A percentile compares a stretch with the other conserved stretches of the same genome.
Conservation (phyloP, 2,329 filamentous ascomycete genomes). For the Alternaria gaisen region DNA sequence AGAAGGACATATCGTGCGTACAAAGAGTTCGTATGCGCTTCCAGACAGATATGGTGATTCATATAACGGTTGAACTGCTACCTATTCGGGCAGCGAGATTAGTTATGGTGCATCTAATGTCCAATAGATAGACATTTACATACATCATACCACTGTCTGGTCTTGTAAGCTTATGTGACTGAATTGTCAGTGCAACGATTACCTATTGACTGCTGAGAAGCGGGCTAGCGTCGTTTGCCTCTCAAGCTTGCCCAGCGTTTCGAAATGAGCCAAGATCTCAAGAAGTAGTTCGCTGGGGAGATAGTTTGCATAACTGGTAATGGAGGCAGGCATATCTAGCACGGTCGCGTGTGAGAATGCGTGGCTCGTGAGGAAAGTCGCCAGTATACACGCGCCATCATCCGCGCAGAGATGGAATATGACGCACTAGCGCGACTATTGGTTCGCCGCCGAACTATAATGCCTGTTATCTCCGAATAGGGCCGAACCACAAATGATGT, state of each 20-base stretch:
- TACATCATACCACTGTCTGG: constrained; percentile 65
- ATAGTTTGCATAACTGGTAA: constrained; percentile 40
- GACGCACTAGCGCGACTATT: constrained; percentile 11
- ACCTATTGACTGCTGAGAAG: constrained; percentile 58
- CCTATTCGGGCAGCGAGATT: neutral
- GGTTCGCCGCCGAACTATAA: neutral
- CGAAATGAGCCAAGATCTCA: constrained; percentile 59
- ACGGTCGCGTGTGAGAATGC: neutral
- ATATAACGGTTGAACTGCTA: constrained; percentile 62
- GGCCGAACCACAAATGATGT: constrained; percentile 1
- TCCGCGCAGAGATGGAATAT: neutral
- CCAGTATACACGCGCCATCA: neutral
- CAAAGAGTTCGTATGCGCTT: constrained; percentile 63
- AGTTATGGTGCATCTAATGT: neutral
- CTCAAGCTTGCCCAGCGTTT: constrained; percentile 30
- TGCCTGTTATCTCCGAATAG: constrained; percentile 3
- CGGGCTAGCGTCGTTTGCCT: constrained; percentile 60
- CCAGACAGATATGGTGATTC: constrained; percentile 61
- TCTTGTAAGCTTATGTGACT: constrained; percentile 9
- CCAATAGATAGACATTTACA: neutral
- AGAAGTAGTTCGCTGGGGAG: constrained; percentile 65
- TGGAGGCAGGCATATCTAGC: constrained; percentile 6
- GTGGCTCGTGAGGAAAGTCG: constrained; percentile 1
- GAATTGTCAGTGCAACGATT: constrained; percentile 1
- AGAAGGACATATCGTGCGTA: constrained; percentile 63